Conservation (phyloP, 108 stramenopile genomes). For the Pelagomonas calceolata region DNA sequence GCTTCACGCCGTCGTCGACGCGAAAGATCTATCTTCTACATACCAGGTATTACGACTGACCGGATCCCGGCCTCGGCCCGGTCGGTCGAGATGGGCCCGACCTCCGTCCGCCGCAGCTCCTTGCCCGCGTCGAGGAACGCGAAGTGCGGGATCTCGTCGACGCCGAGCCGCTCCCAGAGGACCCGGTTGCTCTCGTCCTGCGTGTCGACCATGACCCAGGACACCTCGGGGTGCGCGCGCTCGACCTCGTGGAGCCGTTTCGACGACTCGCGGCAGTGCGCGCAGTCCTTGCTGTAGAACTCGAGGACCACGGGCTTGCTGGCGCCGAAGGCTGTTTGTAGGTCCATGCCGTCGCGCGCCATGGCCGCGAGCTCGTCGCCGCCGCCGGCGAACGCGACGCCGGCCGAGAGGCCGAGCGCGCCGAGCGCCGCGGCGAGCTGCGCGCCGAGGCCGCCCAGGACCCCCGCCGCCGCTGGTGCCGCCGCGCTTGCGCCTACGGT, state of each 20-base stretch:
- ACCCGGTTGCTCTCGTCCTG: not conserved
- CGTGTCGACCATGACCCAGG: conserved; percentile 1
- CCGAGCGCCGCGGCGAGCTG: not conserved
- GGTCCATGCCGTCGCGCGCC: not conserved
- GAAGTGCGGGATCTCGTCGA: conserved; percentile 1
- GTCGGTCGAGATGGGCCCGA: too few relatives aligned
- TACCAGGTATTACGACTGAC: too few relatives aligned
- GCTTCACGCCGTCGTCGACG: too few relatives aligned
- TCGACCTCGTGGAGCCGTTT: not conserved
- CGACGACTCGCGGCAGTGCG: not conserved
- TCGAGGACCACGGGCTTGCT: not conserved
- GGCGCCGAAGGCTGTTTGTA: not conserved
- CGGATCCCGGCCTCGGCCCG: too few relatives aligned
- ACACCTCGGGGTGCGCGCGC: not conserved
- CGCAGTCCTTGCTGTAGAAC: not conserved
- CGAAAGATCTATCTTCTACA: too few relatives aligned
- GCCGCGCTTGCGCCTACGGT: not conserved
- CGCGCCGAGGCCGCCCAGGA: not conserved
- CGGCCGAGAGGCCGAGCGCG: not conserved
- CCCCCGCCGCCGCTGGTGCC: not conserved
- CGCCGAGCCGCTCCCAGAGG: not conserved
- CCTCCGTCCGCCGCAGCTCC: too few relatives aligned
- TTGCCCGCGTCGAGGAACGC: not conserved
- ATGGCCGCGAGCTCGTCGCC: not conserved
- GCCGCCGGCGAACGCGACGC: not conserved